Conservation (phyloP, 495 filamentous ascomycete genomes). For the Hyaloscypha finlandica region DNA sequence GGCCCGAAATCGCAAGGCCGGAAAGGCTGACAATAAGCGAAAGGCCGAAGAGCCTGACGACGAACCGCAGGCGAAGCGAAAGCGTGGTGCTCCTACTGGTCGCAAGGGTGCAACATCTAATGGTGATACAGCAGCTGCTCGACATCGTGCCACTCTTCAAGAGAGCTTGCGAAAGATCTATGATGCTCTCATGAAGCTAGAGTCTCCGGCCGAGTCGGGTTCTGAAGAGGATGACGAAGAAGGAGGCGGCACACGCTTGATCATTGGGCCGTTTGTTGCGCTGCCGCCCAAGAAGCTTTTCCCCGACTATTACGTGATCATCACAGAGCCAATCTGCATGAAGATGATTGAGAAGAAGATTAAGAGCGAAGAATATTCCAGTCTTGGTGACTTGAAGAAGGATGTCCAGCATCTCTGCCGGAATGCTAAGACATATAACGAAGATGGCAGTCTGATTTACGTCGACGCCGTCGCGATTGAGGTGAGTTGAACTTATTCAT, state of each 20-base stretch:
- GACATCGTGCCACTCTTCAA: constrained; percentile 66
- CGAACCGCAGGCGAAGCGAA: constrained; percentile 76
- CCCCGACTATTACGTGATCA: constrained; percentile 92
- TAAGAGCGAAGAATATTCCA: constrained; percentile 88
- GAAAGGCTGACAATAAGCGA: constrained; percentile 75
- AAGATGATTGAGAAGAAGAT: constrained; percentile 91
- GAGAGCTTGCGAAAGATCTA: constrained; percentile 72
- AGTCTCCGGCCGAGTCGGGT: constrained; percentile 62
- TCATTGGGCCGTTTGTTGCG: constrained; percentile 94
- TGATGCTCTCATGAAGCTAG: constrained; percentile 77
- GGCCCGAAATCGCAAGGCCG: constrained; percentile 73
- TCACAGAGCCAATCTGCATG: constrained; percentile 89
- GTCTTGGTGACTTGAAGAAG: constrained; percentile 72
- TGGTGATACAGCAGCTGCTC: constrained; percentile 47
- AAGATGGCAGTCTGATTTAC: constrained; percentile 88
- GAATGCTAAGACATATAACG: constrained; percentile 94
- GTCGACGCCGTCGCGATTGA: constrained; percentile 92
- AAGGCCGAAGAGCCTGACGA: constrained; percentile 85
- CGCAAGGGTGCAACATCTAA: constrained; percentile 58
- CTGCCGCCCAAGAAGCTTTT: constrained; percentile 85
- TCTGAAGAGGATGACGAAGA: constrained; percentile 57
- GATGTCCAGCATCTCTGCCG: constrained; percentile 83
- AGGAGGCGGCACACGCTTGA: constrained; percentile 57
- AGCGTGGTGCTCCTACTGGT: constrained; percentile 67
- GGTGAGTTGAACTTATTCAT: constrained; percentile 53